Evolutionary conservation across 768 basidiomycete species (phyloP).

Genomic region (Hysterangium stoloniferum): DNA sequence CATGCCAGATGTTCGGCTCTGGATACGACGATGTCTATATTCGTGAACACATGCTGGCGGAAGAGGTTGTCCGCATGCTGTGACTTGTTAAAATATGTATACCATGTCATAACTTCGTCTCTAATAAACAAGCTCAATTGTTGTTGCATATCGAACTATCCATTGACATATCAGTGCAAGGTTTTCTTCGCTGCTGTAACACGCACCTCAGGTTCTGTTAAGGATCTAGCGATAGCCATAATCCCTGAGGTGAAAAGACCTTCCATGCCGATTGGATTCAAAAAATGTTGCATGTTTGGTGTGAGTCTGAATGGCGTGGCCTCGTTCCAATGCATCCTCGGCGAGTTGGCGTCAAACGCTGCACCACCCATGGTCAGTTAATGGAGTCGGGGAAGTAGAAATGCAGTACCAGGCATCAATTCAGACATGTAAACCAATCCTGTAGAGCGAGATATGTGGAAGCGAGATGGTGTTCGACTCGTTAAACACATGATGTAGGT

Average conservation of each 20-base stretch:
- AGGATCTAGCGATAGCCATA: slow-evolving; percentile 83
- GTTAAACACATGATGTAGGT: slow-evolving; percentile 81
- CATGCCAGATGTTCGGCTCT: slow-evolving; percentile 80
- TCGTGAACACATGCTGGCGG: slow-evolving; percentile 44
- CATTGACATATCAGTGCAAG: not conserved
- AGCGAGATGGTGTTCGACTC: slow-evolving; percentile 74
- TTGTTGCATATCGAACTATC: slow-evolving; percentile 85
- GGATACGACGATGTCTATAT: slow-evolving; percentile 66
- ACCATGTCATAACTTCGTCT: slow-evolving; percentile 85
- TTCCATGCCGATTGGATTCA: slow-evolving; percentile 84
- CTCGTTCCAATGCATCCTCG: slow-evolving; percentile 72
- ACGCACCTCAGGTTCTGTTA: slow-evolving; percentile 86
- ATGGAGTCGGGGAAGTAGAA: not conserved
- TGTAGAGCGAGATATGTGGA: slow-evolving; percentile 83
- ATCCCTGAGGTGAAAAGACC: slow-evolving; percentile 81
- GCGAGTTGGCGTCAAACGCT: slow-evolving; percentile 34
- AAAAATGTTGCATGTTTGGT: slow-evolving; percentile 90
- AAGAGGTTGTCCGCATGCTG: slow-evolving; percentile 52
- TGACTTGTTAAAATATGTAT: slow-evolving; percentile 45
- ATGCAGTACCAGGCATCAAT: slow-evolving; percentile 63
- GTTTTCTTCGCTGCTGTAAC: not conserved
- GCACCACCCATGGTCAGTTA: no score
- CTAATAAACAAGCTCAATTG: slow-evolving; percentile 86
- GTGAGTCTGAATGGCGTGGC: slow-evolving; percentile 95
- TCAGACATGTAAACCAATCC: slow-evolving; percentile 93